phyloP scores from a whole-genome alignment of 2,329 filamentous ascomycete species.

The Zymoseptoria ardabiliae region DNA sequence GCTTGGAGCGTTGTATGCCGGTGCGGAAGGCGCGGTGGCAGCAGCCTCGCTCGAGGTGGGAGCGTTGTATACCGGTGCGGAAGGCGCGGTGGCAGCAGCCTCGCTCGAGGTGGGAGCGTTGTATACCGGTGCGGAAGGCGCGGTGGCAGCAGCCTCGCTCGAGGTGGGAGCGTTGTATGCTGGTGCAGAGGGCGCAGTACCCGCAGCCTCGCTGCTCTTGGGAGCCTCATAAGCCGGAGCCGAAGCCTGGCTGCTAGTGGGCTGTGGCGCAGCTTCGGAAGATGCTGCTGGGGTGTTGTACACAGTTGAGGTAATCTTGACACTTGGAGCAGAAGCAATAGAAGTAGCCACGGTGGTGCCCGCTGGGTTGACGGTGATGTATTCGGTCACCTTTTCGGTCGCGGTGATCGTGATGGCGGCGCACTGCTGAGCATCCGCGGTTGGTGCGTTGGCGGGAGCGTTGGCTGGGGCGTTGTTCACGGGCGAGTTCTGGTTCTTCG shows the following conservation, averaged over 20 bases:
- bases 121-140: constrained; percentile 10
- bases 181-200: constrained; percentile 11
- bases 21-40: constrained; percentile 5
- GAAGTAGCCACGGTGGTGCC: constrained; percentile 5
- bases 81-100: constrained; percentile 8
- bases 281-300: constrained; percentile 2
- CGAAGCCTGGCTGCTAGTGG: constrained; percentile 8
- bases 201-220: constrained; percentile 13
- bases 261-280: constrained; percentile 7
- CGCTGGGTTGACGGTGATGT: constrained; percentile 14
- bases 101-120: constrained; percentile 5
- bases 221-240: constrained; percentile 9
- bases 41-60: constrained; percentile 6
- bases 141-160: constrained; percentile 1
- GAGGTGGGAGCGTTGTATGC: constrained; percentile 12
- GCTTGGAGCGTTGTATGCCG: constrained; percentile 8
- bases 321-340: not conserved
- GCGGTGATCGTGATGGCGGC: constrained; percentile 35
- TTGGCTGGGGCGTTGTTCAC: constrained; percentile 17
- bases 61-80: constrained; percentile 8
- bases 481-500: not conserved
- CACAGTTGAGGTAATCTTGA: not conserved
- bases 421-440: constrained; percentile 12
- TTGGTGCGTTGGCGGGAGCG: constrained; percentile 15
- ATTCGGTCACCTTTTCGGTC: constrained; percentile 36